phyloP scores from a whole-genome alignment of 148 eudicot species.

The Salicornia ramosissima region DNA sequence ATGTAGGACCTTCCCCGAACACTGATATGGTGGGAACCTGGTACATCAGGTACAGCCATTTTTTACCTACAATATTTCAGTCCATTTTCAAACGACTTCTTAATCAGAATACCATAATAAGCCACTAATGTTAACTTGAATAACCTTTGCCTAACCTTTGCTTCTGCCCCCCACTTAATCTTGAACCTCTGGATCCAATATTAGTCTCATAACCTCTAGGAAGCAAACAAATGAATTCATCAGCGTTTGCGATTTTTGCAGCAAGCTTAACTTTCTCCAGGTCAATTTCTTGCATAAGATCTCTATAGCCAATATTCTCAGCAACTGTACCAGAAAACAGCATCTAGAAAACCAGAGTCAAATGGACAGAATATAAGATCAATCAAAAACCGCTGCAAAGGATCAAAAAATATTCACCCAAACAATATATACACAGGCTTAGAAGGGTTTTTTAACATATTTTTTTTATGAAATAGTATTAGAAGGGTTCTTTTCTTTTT shows the following conservation, averaged over 20 bases:
- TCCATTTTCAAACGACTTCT: too few species aligned
- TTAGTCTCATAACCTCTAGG: conserved; percentile 65
- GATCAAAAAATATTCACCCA: not conserved
- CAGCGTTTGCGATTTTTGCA: conserved; percentile 87
- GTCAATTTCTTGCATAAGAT: conserved; percentile 59
- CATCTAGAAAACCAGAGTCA: conserved; percentile 43
- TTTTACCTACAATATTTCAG: too few species aligned
- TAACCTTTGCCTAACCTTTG: conserved; percentile 54
- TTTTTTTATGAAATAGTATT: too few species aligned
- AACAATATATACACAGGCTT: not conserved
- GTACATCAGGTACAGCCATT: too few species aligned
- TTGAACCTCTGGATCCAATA: conserved; percentile 83
- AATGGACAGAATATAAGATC: conserved; percentile 4
- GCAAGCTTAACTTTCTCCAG: conserved; percentile 73
- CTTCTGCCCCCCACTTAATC: conserved; percentile 93
- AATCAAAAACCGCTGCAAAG: conserved; percentile 4
- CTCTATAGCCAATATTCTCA: conserved; percentile 92
- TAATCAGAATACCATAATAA: too few species aligned
- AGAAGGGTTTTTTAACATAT: too few species aligned
- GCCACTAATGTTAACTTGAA: not conserved
- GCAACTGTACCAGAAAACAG: conserved; percentile 88
- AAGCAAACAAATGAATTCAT: conserved; percentile 73
- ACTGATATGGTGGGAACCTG: too few species aligned
- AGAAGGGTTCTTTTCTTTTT: too few species aligned
- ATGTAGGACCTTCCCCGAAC: too few species aligned